A percentile compares a stretch with the other conserved stretches of the same genome.
phyloP scores from a whole-genome alignment of 129 eudicot genomes.

The Smallanthus sonchifolius region DNA sequence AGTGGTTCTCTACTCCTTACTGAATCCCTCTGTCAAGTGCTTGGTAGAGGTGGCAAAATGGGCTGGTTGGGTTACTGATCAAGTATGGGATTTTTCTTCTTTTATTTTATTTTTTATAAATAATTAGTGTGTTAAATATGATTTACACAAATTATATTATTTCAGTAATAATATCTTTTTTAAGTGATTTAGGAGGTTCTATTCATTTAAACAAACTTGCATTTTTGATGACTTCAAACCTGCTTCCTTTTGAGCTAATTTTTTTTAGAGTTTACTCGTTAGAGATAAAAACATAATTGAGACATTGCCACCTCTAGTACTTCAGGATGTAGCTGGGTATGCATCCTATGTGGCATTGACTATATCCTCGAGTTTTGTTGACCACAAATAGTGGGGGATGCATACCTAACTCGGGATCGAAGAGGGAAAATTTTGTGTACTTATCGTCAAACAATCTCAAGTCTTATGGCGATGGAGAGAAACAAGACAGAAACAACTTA shows the following conservation, averaged over 20 bases:
- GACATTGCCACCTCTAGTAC: not conserved
- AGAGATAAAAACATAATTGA: not conserved
- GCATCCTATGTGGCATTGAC: not conserved
- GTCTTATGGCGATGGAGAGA: too few relatives aligned
- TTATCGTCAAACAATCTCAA: not conserved
- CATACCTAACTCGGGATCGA: not conserved
- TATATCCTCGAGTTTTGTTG: not conserved
- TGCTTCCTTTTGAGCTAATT: not conserved
- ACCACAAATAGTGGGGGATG: not conserved
- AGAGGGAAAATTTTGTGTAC: not conserved
- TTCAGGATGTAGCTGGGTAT: not conserved
- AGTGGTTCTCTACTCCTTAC: not conserved
- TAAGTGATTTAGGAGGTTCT: not conserved
- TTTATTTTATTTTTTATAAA: not conserved
- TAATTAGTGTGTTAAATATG: not conserved
- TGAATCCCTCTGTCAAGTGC: not conserved
- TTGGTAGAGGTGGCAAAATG: conserved; percentile 1
- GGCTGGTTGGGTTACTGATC: not conserved
- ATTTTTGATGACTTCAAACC: not conserved
- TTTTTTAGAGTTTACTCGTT: not conserved
- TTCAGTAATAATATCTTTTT: not conserved
- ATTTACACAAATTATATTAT: not conserved
- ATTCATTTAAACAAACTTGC: not conserved
- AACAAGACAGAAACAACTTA: too few relatives aligned
- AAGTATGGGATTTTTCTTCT: not conserved